Evolutionary conservation across 2,329 filamentous ascomycete genomes (phyloP).

Genomic region (Nemania sp.): DNA sequence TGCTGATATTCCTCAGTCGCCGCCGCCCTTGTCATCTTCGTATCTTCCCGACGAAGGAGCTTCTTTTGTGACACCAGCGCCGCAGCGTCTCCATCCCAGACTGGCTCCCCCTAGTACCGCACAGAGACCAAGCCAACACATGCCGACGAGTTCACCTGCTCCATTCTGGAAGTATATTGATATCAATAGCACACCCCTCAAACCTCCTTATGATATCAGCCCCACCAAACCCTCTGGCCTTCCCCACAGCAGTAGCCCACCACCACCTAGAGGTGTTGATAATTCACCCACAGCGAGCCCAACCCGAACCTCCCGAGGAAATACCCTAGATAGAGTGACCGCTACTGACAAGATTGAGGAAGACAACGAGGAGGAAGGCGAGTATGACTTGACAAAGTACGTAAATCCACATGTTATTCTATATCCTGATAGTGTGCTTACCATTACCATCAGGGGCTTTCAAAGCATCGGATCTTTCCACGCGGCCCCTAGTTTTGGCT

Average conservation of each 20-base stretch:
- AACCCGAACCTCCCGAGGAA: constrained; percentile 53
- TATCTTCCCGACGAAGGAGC: constrained; percentile 70
- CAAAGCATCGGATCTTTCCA: constrained; percentile 75
- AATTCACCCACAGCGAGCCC: constrained; percentile 65
- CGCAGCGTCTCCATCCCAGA: constrained; percentile 77
- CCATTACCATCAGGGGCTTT: constrained; percentile 63
- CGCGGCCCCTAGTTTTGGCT: constrained; percentile 50
- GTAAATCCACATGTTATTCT: constrained; percentile 35
- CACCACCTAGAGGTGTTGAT: constrained; percentile 61
- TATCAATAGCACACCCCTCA: constrained; percentile 77
- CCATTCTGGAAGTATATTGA: constrained; percentile 92
- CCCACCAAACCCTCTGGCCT: constrained; percentile 64
- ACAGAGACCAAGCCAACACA: constrained; percentile 84
- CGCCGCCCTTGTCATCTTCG: constrained; percentile 70
- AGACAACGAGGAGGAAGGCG: constrained; percentile 63
- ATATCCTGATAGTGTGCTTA: constrained; percentile 44
- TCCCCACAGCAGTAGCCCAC: constrained; percentile 70
- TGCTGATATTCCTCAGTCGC: constrained; percentile 66
- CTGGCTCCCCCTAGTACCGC: constrained; percentile 84
- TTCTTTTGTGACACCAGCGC: constrained; percentile 78
- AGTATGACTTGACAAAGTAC: constrained; percentile 71
- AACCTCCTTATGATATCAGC: constrained; percentile 67
- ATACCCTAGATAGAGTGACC: constrained; percentile 45
- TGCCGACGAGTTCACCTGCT: constrained; percentile 86
- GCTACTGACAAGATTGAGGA: constrained; percentile 44